Percentiles rank a stretch among this genome's conserved stretches.
These are phyloP conservation scores for Eutrema yunnanense DNA, from an alignment of 345 rosid genomes.

Conservation along the genomic window DNA sequence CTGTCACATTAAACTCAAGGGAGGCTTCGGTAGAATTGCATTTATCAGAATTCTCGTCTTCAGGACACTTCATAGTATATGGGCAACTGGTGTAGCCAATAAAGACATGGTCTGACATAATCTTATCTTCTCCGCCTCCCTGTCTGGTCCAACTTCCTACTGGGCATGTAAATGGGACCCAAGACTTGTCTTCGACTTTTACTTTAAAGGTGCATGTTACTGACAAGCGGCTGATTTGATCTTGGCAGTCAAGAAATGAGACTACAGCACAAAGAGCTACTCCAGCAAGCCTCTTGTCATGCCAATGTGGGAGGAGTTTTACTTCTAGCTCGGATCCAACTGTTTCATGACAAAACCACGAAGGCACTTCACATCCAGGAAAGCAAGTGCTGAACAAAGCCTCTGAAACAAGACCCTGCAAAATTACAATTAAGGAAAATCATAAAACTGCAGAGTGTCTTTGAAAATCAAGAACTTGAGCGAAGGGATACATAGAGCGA, in stretches of 20 bases:
- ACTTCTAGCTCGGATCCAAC: not conserved
- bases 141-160: not conserved
- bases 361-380: slow-evolving; percentile 20
- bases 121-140: not conserved
- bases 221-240: not conserved
- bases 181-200: not conserved
- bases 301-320: slow-evolving; percentile 8
- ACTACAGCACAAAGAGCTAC: slow-evolving; percentile 11
- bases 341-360: not conserved
- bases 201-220: slow-evolving; percentile 10
- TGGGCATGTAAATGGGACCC: not conserved
- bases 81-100: slow-evolving; percentile 2
- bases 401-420: slow-evolving; percentile 12
- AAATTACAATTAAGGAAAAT: too few relatives aligned
- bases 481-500: not conserved
- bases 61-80: not conserved
- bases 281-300: not conserved
- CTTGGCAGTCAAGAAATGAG: not conserved
- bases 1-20: not conserved
- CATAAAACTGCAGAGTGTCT: too few relatives aligned
- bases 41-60: not conserved
- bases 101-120: slow-evolving; percentile 4
- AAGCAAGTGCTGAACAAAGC: not conserved
- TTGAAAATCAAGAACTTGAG: not conserved
- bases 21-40: not conserved